Evolutionary conservation across 306 rosid species (phyloP).

Genomic region (Citrullus colocynthis): DNA sequence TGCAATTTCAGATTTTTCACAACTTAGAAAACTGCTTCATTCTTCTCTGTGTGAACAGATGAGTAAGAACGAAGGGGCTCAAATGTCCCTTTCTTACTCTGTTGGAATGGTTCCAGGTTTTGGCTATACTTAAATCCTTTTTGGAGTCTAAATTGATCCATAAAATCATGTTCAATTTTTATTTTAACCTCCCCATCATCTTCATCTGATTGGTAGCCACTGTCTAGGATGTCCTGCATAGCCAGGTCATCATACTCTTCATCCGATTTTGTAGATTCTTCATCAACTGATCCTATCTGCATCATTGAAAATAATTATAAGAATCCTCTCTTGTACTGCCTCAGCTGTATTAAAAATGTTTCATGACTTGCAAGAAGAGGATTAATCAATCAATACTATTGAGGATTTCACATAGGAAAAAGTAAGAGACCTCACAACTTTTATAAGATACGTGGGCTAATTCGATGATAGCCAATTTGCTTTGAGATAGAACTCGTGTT

Average conservation of each 20-base stretch:
- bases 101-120: constrained; percentile 38
- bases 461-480: too few species aligned
- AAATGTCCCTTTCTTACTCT: constrained; percentile 43
- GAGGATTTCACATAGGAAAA: too few species aligned
- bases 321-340: neutral
- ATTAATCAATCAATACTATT: too few species aligned
- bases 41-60: constrained; percentile 32
- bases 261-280: constrained; percentile 89
- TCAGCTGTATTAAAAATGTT: neutral
- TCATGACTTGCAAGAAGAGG: too few species aligned
- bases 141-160: constrained; percentile 14
- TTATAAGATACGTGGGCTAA: too few species aligned
- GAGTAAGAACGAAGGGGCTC: constrained; percentile 40
- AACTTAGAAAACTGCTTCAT: constrained; percentile 25
- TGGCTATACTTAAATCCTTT: constrained; percentile 29
- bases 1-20: constrained; percentile 31
- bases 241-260: constrained; percentile 96
- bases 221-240: constrained; percentile 50
- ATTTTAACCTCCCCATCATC: constrained; percentile 32
- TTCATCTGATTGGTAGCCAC: constrained; percentile 44
- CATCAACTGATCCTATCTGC: constrained; percentile 90
- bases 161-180: constrained; percentile 15
- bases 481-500: too few species aligned
- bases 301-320: neutral
- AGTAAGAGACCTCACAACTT: too few species aligned